These are phyloP conservation scores for Prosopis cineraria DNA, from an alignment of 306 rosid genomes.

Conservation along the genomic window DNA sequence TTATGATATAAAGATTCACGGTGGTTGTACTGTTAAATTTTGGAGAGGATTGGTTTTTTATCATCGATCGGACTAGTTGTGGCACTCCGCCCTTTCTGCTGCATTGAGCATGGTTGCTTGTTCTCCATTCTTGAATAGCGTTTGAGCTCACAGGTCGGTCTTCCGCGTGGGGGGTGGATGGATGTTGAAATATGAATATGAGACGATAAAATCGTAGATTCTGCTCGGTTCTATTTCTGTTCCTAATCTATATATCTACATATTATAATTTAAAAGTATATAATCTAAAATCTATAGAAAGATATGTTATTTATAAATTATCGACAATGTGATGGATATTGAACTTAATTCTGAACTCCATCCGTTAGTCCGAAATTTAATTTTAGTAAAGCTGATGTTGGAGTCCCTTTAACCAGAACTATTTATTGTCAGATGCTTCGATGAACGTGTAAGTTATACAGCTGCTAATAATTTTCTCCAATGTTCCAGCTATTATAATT, in stretches of 20 bases:
- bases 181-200: not conserved
- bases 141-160: not conserved
- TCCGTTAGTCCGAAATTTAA: too few relatives aligned
- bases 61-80: not conserved
- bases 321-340: too few relatives aligned
- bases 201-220: not conserved
- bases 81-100: not conserved
- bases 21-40: conserved; percentile 29
- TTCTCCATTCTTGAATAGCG: not conserved
- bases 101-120: not conserved
- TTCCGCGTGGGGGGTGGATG: not conserved
- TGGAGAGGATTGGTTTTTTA: conserved; percentile 26
- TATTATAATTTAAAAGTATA: too few relatives aligned
- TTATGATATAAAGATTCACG: conserved; percentile 18
- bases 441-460: too few relatives aligned
- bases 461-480: too few relatives aligned
- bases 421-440: too few relatives aligned
- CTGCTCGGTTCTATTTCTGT: not conserved
- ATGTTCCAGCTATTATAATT: too few relatives aligned
- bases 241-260: not conserved
- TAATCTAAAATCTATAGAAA: too few relatives aligned
- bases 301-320: too few relatives aligned
- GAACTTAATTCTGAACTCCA: too few relatives aligned
- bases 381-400: too few relatives aligned
- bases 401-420: too few relatives aligned